Conservation (phyloP, 176 grass and related monocot genomes). For the Phragmites australis region DNA sequence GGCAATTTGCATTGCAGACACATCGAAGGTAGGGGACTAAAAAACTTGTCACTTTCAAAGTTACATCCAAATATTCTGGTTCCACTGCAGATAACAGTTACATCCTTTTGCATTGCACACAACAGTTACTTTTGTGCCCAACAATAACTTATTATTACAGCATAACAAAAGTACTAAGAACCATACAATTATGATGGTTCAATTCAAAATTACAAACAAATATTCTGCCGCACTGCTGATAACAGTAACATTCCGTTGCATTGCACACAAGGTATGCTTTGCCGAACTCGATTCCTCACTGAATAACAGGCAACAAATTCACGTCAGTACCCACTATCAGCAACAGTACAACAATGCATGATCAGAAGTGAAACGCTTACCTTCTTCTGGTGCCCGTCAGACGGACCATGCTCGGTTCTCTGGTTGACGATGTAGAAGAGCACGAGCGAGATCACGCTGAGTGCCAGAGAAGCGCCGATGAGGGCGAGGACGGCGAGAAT, state of each 20-base stretch:
- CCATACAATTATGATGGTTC: background rate
- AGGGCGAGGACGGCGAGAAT: conserved; percentile 10
- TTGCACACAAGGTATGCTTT: background rate
- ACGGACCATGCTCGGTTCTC: background rate
- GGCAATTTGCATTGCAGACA: no score
- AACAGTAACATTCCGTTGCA: background rate
- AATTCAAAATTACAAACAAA: no score
- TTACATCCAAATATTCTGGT: no score
- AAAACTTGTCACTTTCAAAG: no score
- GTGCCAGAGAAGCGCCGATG: conserved; percentile 29
- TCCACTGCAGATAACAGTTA: no score
- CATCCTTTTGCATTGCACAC: no score
- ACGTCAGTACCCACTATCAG: background rate
- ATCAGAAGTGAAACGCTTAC: background rate
- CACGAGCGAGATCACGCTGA: conserved; percentile 12
- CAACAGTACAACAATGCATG: background rate
- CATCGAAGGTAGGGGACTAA: no score
- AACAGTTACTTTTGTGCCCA: no score
- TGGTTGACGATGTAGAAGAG: conserved; percentile 36
- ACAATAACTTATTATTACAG: no score
- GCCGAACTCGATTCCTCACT: background rate
- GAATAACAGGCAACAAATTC: background rate
- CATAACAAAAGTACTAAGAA: background rate
- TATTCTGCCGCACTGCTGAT: background rate
- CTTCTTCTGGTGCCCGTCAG: background rate